Conservation (phyloP, 2,329 filamentous ascomycete genomes). For the Penicillium concentricum region DNA sequence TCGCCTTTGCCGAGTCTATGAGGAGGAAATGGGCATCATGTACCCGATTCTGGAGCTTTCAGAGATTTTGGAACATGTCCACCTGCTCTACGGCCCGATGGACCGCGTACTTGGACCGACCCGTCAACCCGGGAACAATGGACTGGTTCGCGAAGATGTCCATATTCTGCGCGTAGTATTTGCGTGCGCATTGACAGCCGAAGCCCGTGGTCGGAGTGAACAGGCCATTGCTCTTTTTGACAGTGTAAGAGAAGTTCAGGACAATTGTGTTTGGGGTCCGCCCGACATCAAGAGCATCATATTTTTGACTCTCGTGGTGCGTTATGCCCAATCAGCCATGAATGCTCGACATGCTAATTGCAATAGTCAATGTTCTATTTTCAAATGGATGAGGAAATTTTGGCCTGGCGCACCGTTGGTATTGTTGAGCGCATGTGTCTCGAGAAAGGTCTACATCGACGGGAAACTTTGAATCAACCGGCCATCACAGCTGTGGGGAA, state of each 20-base stretch:
- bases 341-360: slow-evolving; percentile 1
- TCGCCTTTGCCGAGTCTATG: slow-evolving; percentile 73
- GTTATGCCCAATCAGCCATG: slow-evolving; percentile 1
- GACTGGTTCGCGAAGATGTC: slow-evolving; percentile 59
- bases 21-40: slow-evolving; percentile 88
- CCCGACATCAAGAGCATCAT: slow-evolving; percentile 60
- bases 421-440: slow-evolving; percentile 76
- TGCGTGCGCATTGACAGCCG: slow-evolving; percentile 72
- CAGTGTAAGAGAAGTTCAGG: slow-evolving; percentile 69
- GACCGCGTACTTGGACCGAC: slow-evolving; percentile 3
- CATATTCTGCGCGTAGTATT: slow-evolving; percentile 78
- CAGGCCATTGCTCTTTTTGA: slow-evolving; percentile 72
- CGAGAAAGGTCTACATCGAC: slow-evolving; percentile 77
- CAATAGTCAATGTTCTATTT: slow-evolving; percentile 72
- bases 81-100: slow-evolving; percentile 53
- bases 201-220: slow-evolving; percentile 74
- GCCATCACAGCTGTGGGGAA: slow-evolving; percentile 68
- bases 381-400: slow-evolving; percentile 76
- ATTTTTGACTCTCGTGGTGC: slow-evolving; percentile 53
- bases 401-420: slow-evolving; percentile 88
- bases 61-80: slow-evolving; percentile 65
- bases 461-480: slow-evolving; percentile 65
- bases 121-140: slow-evolving; percentile 33
- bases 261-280: slow-evolving; percentile 60
- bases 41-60: slow-evolving; percentile 78